phyloP scores from a whole-genome alignment of 1,139 yeast species.

The Pichia cactophila region DNA sequence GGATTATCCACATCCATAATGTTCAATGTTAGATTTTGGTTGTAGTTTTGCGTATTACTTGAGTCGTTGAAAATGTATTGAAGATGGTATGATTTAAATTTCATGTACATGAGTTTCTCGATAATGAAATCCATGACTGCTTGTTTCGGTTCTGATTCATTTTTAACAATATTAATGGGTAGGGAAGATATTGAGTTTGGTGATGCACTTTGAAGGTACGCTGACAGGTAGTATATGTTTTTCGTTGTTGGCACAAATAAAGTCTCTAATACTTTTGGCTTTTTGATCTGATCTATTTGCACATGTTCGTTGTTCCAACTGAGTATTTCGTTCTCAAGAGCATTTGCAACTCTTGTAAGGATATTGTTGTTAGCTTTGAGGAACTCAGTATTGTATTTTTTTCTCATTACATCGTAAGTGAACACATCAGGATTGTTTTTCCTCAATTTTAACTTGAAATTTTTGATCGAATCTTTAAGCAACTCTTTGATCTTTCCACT shows the following conservation, averaged over 20 bases:
- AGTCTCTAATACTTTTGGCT: constrained; percentile 4
- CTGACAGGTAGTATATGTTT: constrained; percentile 4
- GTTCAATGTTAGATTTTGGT: constrained; percentile 28
- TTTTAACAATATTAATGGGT: neutral
- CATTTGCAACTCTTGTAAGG: constrained; percentile 4
- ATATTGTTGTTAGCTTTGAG: constrained; percentile 6
- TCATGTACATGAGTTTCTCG: constrained; percentile 24
- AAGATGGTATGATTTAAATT: constrained; percentile 24
- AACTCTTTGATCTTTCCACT: constrained; percentile 9
- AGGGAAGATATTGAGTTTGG: neutral
- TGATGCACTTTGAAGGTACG: constrained; percentile 1
- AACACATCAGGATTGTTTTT: constrained; percentile 3
- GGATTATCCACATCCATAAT: constrained; percentile 58
- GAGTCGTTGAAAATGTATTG: constrained; percentile 24
- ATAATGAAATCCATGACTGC: constrained; percentile 15
- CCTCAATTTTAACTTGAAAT: constrained; percentile 11
- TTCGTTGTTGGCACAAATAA: constrained; percentile 3
- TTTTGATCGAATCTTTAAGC: constrained; percentile 10
- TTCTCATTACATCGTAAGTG: constrained; percentile 9
- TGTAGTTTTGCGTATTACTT: constrained; percentile 24
- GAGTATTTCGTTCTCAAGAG: constrained; percentile 10
- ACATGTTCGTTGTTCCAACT: constrained; percentile 8
- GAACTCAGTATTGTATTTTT: constrained; percentile 9
- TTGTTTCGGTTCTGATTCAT: neutral
- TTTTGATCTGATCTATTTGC: neutral